phyloP scores from a whole-genome alignment of 805 yeast species.

The Schwanniomyces pseudopolymorphus region DNA sequence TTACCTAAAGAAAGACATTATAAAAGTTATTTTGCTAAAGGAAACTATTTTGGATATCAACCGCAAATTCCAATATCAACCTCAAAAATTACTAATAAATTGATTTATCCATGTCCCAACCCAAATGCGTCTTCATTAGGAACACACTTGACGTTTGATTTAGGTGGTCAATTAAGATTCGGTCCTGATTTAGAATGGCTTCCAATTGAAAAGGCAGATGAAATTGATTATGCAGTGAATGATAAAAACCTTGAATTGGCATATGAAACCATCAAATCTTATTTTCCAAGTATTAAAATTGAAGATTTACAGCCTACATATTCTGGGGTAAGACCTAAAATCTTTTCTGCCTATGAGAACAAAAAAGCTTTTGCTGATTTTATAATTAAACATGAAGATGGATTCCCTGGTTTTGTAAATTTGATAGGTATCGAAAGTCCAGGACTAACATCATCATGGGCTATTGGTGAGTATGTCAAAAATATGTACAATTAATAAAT shows the following conservation, averaged over 20 bases:
- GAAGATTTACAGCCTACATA: conserved; percentile 63
- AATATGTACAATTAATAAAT: conserved; percentile 21
- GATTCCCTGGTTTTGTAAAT: conserved; percentile 76
- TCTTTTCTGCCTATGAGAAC: conserved; percentile 44
- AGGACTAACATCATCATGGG: conserved; percentile 80
- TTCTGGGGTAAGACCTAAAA: conserved; percentile 83
- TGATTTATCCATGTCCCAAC: conserved; percentile 76
- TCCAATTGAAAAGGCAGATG: conserved; percentile 29
- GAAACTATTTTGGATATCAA: conserved; percentile 69
- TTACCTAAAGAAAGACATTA: conserved; percentile 62
- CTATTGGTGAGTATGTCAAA: conserved; percentile 73
- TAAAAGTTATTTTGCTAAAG: conserved; percentile 73
- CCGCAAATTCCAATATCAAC: conserved; percentile 41
- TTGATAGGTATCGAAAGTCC: conserved; percentile 87
- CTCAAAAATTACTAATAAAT: conserved; percentile 24
- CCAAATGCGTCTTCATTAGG: conserved; percentile 75
- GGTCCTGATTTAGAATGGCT: conserved; percentile 93
- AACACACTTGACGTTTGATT: conserved; percentile 80
- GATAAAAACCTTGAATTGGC: conserved; percentile 53
- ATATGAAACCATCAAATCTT: conserved; percentile 53
- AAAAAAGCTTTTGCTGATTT: conserved; percentile 63
- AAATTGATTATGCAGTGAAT: conserved; percentile 49
- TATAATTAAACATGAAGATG: conserved; percentile 65
- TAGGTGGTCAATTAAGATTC: conserved; percentile 75
- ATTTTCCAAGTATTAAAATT: conserved; percentile 59